These are phyloP conservation scores for Lentinula lateritia DNA, from an alignment of 768 basidiomycete species.

Conservation along the genomic window DNA sequence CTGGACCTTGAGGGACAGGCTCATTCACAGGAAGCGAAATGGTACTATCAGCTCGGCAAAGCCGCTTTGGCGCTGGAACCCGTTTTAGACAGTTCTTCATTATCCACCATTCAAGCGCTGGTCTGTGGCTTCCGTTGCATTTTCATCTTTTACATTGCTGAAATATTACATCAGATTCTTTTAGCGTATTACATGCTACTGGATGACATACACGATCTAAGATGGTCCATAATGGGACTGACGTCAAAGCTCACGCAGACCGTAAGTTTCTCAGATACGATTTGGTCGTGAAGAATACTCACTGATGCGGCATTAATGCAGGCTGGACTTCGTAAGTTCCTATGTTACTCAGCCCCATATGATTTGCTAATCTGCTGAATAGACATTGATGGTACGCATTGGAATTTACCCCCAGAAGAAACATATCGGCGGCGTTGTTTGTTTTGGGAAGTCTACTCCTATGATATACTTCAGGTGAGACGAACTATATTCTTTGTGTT, in stretches of 20 bases:
- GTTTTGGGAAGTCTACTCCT: constrained; percentile 61
- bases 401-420: constrained; percentile 53
- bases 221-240: constrained; percentile 69
- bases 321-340: constrained; percentile 62
- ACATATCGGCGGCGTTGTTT: constrained; percentile 53
- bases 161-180: constrained; percentile 35
- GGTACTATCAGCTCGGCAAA: constrained; percentile 56
- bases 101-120: constrained; percentile 60
- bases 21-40: constrained; percentile 48
- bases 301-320: constrained; percentile 18
- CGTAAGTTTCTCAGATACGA: constrained; percentile 28
- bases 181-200: constrained; percentile 45
- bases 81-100: constrained; percentile 57
- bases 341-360: constrained; percentile 8
- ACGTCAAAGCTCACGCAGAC: constrained; percentile 68
- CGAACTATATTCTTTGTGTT: background rate
- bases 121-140: constrained; percentile 24
- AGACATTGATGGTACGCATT: constrained; percentile 67
- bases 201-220: constrained; percentile 44
- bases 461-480: constrained; percentile 66
- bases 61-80: constrained; percentile 58
- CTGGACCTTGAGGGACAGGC: constrained; percentile 53
- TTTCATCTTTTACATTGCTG: background rate
- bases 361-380: background rate
- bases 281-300: background rate